Base-by-base conservation (phyloP, 2,329 filamentous ascomycete species). In the Verticillium nubilum region DNA sequence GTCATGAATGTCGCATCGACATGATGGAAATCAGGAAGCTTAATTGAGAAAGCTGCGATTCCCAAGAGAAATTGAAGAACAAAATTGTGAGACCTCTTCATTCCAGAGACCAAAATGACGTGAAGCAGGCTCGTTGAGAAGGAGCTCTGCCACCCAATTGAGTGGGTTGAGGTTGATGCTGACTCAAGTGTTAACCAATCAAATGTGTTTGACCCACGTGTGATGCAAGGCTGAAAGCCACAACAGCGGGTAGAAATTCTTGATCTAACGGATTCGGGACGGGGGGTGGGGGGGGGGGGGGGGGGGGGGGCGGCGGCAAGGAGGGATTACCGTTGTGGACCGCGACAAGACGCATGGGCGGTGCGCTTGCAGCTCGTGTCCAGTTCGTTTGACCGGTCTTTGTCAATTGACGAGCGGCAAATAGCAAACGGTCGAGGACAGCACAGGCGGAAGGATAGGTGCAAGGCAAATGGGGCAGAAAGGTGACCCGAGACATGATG, bases 171-270 rank as follows among this genome's bases (percentile, higher is more conserved):
- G 59, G 60, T 58, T 29, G 52, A 23, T 29, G 64, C 62, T 70
- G 64, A 70, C 63, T 68, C 66, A 68, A 60, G 64, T n/a, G 61
- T 31, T 52, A 55, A 58, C 26, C 26, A 47, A 29, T 42, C 19
- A 52, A 25, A 29, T 17, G 1, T 68, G 63, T 60, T 61, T 58
- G 28, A 60, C 66, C 64, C 69, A 71, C 66, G 67, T 70, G 66
- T 69, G 62, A 66, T 57, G 65, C 67, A 69, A 70, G 65, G 65
- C 69, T 68, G 65, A 67, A 59, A 57, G 55, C 54, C 33, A 53
- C 52, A 25, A 58, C 60, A 31, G 58, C 9, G 15, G 27, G 1
- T 2, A 7, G 60, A 58, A 23, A 54, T 53, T 28, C n/a, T 28
- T 6, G 15, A 6, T 7, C 52, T 29, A 53, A 53, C 52, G 52